A percentile compares a stretch with the other conserved stretches of the same genome.
Conservation (phyloP, 108 stramenopile species). For the Schizochytrium sp. region DNA sequence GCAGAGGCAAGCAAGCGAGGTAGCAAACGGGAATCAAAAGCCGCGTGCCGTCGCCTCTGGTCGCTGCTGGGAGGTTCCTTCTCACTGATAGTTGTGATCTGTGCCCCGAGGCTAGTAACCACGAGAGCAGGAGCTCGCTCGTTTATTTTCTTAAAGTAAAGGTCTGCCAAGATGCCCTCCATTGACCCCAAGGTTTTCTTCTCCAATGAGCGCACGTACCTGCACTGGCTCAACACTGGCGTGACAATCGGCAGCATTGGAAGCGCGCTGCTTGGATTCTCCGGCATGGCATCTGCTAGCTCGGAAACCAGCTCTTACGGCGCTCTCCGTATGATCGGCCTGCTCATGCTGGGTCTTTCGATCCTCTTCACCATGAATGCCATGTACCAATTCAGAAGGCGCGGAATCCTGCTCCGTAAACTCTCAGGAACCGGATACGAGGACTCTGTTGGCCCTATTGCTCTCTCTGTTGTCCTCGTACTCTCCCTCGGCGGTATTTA, state of each 20-base stretch:
- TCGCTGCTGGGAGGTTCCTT: no score
- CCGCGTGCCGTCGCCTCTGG: no score
- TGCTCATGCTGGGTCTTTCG: conserved; percentile 40
- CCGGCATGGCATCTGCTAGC: conserved; percentile 56
- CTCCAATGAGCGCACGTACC: conserved; percentile 95
- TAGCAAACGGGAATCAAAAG: no score
- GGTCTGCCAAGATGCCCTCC: conserved; percentile 67
- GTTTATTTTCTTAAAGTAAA: no score
- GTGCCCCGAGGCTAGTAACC: no score
- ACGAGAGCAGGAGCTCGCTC: no score
- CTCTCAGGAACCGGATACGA: conserved; percentile 54
- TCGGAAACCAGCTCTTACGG: background rate
- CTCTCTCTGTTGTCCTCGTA: conserved; percentile 48
- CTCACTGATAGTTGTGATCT: no score
- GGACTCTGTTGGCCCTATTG: conserved; percentile 27
- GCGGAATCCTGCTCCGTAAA: background rate
- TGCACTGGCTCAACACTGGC: conserved; percentile 92
- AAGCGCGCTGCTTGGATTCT: conserved; percentile 83
- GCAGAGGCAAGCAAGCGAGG: no score
- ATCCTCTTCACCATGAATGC: conserved; percentile 42
- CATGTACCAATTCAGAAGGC: conserved; percentile 55
- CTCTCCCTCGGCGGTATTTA: conserved; percentile 36
- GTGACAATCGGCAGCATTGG: conserved; percentile 87
- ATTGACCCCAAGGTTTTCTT: conserved; percentile 98
- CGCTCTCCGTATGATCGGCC: conserved; percentile 39